Percentiles rank a stretch among this genome's conserved stretches.
These are phyloP conservation scores for Pugionium cornutum DNA, from an alignment of 345 rosid species.

Conservation along the genomic window DNA sequence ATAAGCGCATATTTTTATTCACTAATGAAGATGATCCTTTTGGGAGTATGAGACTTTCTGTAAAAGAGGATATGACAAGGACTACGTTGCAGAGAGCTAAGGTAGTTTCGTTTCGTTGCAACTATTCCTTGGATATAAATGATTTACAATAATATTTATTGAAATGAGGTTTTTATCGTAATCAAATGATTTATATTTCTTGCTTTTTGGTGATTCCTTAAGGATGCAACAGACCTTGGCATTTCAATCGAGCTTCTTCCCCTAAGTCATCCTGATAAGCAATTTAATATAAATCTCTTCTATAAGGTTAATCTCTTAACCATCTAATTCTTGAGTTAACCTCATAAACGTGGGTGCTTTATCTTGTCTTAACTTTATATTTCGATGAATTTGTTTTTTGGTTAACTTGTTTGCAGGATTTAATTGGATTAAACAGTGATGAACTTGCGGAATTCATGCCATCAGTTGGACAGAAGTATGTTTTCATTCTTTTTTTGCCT, in stretches of 20 bases:
- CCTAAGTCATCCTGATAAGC: constrained; percentile 60
- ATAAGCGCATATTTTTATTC: constrained; percentile 77
- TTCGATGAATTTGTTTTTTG: not conserved
- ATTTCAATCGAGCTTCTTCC: constrained; percentile 92
- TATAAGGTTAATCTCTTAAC: constrained; percentile 37
- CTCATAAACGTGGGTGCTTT: constrained; percentile 12
- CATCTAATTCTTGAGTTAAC: constrained; percentile 24
- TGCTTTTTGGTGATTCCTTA: constrained; percentile 33
- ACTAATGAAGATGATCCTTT: constrained; percentile 97
- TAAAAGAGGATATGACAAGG: constrained; percentile 81
- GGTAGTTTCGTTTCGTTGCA: constrained; percentile 41
- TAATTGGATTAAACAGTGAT: constrained; percentile 71
- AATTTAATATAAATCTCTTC: constrained; percentile 64
- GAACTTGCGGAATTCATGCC: constrained; percentile 64
- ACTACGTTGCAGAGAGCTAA: constrained; percentile 96
- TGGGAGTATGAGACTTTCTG: constrained; percentile 68
- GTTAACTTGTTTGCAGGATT: constrained; percentile 53
- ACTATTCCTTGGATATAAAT: not conserved
- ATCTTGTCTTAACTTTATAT: not conserved
- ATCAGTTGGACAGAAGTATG: constrained; percentile 68
- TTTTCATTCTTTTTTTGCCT: constrained; percentile 14
- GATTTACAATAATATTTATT: constrained; percentile 11
- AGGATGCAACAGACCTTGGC: constrained; percentile 98
- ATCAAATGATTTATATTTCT: constrained; percentile 10
- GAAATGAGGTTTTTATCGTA: constrained; percentile 9